Evolutionary conservation across 345 rosid species (phyloP).

Genomic region (Alliaria petiolata): DNA sequence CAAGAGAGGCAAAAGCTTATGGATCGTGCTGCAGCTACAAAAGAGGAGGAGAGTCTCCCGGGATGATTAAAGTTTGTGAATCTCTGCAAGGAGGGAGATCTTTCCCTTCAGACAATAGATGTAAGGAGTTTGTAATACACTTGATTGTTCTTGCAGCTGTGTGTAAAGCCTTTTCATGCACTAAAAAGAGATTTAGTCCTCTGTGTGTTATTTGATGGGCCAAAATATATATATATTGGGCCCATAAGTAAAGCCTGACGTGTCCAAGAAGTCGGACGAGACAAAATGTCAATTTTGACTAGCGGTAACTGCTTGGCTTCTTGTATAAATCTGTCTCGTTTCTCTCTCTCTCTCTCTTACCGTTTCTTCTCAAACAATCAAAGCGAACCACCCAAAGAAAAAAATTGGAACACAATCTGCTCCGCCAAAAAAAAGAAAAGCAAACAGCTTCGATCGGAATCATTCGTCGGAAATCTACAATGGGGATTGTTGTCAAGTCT

Average conservation of each 20-base stretch:
- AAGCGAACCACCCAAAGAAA: constrained; percentile 4
- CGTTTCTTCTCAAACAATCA: constrained; percentile 23
- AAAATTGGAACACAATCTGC: constrained; percentile 19
- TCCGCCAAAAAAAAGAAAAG: neutral
- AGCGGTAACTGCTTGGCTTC: constrained; percentile 1
- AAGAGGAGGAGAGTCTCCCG: constrained; percentile 20
- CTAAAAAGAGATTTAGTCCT: too few species aligned
- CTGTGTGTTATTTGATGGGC: constrained; percentile 7
- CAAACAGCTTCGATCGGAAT: neutral
- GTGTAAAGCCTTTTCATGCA: too few species aligned
- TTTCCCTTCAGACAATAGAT: neutral
- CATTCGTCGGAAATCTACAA: neutral
- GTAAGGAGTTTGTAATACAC: constrained; percentile 18
- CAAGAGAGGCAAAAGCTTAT: constrained; percentile 45
- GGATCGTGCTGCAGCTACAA: neutral
- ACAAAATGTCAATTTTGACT: neutral
- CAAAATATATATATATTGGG: neutral
- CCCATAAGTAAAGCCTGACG: constrained; percentile 8
- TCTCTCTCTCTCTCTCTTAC: neutral
- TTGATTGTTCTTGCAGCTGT: constrained; percentile 27
- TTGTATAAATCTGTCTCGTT: neutral
- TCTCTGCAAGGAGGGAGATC: neutral
- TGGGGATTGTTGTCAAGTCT: constrained; percentile 32
- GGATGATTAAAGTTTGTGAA: constrained; percentile 25
- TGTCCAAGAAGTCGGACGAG: neutral